Base-by-base conservation (phyloP, 805 yeast species). In the Brettanomyces sp. region DNA sequence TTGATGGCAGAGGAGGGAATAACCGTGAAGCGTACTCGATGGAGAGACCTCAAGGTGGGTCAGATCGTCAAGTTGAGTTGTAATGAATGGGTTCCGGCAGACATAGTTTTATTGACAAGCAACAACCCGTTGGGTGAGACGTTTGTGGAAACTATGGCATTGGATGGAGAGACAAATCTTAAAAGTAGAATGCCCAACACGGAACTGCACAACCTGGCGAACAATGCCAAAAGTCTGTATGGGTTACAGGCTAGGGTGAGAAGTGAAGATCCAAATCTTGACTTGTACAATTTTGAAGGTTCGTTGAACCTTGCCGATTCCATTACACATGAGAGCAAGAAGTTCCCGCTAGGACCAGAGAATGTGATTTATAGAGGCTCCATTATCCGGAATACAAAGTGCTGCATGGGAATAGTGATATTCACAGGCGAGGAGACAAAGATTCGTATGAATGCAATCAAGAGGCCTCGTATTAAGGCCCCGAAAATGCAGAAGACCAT, bases 351-450 rank as follows among this genome's bases (percentile, higher is more conserved):
- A 37, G 85, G 85, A 0, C 77, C 87, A 14, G 90, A 84, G 32
- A 85, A 91, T 57, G 77, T 93, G n/a, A 67, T 86, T 2, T 93
- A 91, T 61, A 73, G 99, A 59, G 99, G 99, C 3, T 82, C 95
- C 44, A 78, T 89, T 35, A 64, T 93, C 36, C 77, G 99, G 62
- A 93, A 93, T 62, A 93, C 99, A 0, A 73, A 73, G 9, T 69
- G 76, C 13, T 72, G 80, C 3, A 58, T 86, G 23, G 99, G 97
- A 0, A 58, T 91, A 52, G 96, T 88, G 4, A 71, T 90, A 0
- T 93, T 88, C 71, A 82, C 95, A 0, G 99, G 99, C 48, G 96
- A 88, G 65, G 99, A 93, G 64, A 77, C 96, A 6, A 93, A 93
- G 58, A 87, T 93, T 45, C 77, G 98, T 63, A 87, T 89, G 95